Evolutionary conservation across 176 grass and related monocot genomes (phyloP).

Genomic region (Dendrocalamus sinicus): DNA sequence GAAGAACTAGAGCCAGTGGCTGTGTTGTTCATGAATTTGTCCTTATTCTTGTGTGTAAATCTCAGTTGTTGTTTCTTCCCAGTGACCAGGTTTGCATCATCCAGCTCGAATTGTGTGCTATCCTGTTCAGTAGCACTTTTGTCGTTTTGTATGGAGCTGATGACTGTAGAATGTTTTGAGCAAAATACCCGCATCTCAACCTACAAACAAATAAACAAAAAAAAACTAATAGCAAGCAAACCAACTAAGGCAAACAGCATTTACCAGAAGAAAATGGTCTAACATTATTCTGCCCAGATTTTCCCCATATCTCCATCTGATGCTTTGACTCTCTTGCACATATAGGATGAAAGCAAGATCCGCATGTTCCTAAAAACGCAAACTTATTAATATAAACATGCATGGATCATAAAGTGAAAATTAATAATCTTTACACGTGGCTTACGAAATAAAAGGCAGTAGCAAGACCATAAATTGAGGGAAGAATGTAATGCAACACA

Average conservation of each 20-base stretch:
- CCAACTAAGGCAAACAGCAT: constrained; percentile 34
- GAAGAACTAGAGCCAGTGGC: constrained; percentile 42
- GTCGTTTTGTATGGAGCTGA: constrained; percentile 31
- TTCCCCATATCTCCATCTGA: constrained; percentile 99
- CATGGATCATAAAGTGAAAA: constrained; percentile 7
- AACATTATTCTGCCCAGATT: constrained; percentile 82
- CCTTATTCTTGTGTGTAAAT: constrained; percentile 76
- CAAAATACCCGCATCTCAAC: constrained; percentile 96
- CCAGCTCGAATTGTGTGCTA: constrained; percentile 30
- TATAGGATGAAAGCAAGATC: constrained; percentile 90
- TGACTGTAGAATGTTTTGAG: constrained; percentile 70
- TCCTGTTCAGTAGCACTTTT: constrained; percentile 46
- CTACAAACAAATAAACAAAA: constrained; percentile 50
- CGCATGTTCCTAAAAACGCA: constrained; percentile 76
- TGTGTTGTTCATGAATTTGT: constrained; percentile 48
- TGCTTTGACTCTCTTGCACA: constrained; percentile 88
- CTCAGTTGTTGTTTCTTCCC: constrained; percentile 70
- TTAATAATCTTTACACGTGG: background rate
- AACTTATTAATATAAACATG: constrained; percentile 20
- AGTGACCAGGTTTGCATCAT: constrained; percentile 44
- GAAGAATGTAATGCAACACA: background rate
- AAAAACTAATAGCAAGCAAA: constrained; percentile 32
- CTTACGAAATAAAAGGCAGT: constrained; percentile 29
- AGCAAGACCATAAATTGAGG: background rate
- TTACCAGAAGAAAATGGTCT: constrained; percentile 46